Evolutionary conservation across 2,329 filamentous ascomycete genomes (phyloP), one percentile per base, ranked within the genome.

Genomic region (Beauveria medogensis): DNA sequence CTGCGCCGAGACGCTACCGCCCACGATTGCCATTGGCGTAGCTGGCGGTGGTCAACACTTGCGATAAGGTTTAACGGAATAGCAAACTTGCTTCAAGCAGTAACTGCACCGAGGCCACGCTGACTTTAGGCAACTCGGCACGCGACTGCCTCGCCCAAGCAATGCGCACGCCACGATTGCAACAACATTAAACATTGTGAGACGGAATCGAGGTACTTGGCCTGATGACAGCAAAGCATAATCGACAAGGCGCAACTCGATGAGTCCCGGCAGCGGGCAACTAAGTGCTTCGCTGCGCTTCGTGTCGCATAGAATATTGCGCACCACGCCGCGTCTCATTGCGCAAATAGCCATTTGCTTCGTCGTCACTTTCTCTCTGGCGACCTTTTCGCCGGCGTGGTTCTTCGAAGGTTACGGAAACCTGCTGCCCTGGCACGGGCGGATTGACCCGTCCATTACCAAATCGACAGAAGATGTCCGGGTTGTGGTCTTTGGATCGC

Each of bases 401-500:
- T 9, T 48, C 14, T 58, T 12, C 14, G 44, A 12, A 20, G 30
- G 22, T 2, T 40, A 58, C 12, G 14, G 3, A 5, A 26, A 5
- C 9, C 6, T 50, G 12, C 44, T 58, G n/a, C 9, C 18, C 4
- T 58, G 55, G 55, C 14, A 20, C 12, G 43, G 54, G 14, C 28
- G 20, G 28, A n/a, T 58, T 7, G 18, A 58, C 22, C 16, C 55
- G 16, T 58, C 55, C 7, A 50, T 58, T 6, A 58, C 55, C 12
- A 58, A 16, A 41, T 58, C 55, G 28, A 58, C 44, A 41, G 55
- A 58, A 16, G 44, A 61, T 24, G 20, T 61, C 10, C 59, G 59
- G 9, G 34, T 61, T 3, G 52, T 61, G 12, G 59, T 55, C 24
- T 61, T 61, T 50, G 59, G 59, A 4, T 61, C 59, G 18, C 59